Base-by-base conservation (phyloP, 371 early-diverging fungal species). In the Mucor velutinosus region DNA sequence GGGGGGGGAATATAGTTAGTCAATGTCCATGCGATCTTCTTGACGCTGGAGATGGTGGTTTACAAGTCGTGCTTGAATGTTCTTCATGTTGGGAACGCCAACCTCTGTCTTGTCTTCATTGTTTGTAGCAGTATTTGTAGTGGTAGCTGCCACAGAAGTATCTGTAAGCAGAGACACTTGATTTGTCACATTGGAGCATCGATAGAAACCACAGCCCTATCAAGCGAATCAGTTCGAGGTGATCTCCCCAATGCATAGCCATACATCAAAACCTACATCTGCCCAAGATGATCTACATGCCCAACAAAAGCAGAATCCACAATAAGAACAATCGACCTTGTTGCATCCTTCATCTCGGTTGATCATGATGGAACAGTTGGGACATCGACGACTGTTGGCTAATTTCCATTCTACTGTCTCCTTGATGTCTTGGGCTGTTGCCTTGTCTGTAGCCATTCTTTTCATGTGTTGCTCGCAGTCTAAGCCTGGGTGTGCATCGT, bases 311-410 rank as follows among this genome's bases (percentile, higher is more conserved):
- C 83, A 73, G 73, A 83, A 79, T 1, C 92, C 92, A 72, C 93
- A 93, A 32, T 84, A 83, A 58, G 88, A 82, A 55, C 93, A 93
- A 59, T 92, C 91, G 0, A 93, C 90, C 72, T 91, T 90, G 69
- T 92, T 91, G 64, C 93, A 93, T 7, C 93, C 93, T 71, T 93
- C 93, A 49, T 93, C 93, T 17, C 93, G 72, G 45, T 90, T 87
- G 41, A 93, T 93, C 76, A 93, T 77, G 33, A 92, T 87, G 21
- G 83, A 88, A 70, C 93, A 93, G 39, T 84, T 85, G 5, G 93
- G 93, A 68, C 93, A 93, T 37, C 79, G 76, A 37, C 84, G 88
- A 45, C 89, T 86, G 32, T 79, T 78, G 58, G 66, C 56, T 12
- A 83, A 51, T 67, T 83, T 76, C 90, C 83, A 77, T 64, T 79